Evolutionary conservation across 345 rosid species (phyloP).

Genomic region (Arabidopsis suecica): DNA sequence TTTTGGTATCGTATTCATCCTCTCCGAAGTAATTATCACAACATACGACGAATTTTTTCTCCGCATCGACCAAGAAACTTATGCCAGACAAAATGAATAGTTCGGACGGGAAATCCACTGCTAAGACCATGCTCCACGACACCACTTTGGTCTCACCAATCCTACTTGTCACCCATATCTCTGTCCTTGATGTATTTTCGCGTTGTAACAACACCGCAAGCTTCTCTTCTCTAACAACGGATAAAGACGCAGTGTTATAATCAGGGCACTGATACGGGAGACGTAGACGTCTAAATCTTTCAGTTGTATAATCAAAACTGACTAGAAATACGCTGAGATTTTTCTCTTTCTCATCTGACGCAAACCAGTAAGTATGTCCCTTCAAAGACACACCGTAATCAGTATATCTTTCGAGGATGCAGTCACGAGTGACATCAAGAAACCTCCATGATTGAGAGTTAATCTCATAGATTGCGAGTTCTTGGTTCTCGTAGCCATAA

Average conservation of each 20-base stretch:
- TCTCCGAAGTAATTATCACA: background rate
- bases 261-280: background rate
- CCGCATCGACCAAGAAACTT: background rate
- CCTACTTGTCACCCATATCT: conserved; percentile 8
- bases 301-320: conserved; percentile 3
- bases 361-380: background rate
- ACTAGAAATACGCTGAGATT: background rate
- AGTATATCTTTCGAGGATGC: background rate
- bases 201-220: background rate
- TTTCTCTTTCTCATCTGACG: too few species aligned
- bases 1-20: background rate
- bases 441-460: conserved; percentile 9
- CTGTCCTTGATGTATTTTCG: background rate
- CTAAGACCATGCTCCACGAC: background rate
- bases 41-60: background rate
- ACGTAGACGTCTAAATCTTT: background rate
- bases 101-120: background rate
- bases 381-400: background rate
- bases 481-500: accelerated
- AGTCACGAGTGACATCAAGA: background rate
- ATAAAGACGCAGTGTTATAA: background rate
- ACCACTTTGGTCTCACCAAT: conserved; percentile 5
- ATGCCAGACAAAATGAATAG: accelerated
- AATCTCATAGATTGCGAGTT: background rate
- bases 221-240: conserved; percentile 3